Conservation (phyloP, 805 yeast species). For the Jamesozyma jinghongensis region DNA sequence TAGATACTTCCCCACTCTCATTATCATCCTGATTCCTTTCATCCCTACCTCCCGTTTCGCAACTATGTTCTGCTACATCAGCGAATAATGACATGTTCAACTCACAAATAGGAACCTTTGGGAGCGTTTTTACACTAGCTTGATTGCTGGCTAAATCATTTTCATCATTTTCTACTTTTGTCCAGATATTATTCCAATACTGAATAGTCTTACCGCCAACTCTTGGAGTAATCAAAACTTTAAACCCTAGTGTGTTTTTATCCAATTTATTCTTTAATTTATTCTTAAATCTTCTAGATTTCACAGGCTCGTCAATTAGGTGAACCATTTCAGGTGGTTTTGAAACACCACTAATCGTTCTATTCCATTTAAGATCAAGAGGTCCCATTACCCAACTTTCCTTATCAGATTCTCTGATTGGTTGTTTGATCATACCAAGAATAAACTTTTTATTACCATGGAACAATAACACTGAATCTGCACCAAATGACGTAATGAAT, state of each 20-base stretch:
- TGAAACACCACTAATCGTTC: not conserved
- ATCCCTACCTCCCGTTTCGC: not conserved
- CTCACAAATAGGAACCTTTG: not conserved
- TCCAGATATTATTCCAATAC: constrained; percentile 7
- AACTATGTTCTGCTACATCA: not conserved
- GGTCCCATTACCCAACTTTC: constrained; percentile 6
- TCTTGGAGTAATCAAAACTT: constrained; percentile 7
- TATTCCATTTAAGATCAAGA: constrained; percentile 4
- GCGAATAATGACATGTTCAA: constrained; percentile 5
- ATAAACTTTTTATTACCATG: constrained; percentile 20
- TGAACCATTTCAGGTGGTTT: constrained; percentile 4
- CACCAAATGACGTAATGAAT: not conserved
- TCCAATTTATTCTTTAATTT: not conserved
- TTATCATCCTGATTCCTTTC: not conserved
- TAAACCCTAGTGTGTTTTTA: constrained; percentile 4
- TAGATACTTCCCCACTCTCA: not conserved
- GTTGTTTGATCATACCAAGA: constrained; percentile 4
- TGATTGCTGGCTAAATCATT: not conserved
- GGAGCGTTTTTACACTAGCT: constrained; percentile 1
- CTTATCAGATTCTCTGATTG: not conserved
- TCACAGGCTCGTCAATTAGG: not conserved
- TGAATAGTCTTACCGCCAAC: constrained; percentile 1
- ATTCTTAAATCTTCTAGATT: not conserved
- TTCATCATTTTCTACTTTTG: not conserved
- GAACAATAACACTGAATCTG: constrained; percentile 11